Percentiles rank a stretch among this genome's conserved stretches.
Conservation (phyloP, 805 yeast genomes). For the Kuraishia hungarica region DNA sequence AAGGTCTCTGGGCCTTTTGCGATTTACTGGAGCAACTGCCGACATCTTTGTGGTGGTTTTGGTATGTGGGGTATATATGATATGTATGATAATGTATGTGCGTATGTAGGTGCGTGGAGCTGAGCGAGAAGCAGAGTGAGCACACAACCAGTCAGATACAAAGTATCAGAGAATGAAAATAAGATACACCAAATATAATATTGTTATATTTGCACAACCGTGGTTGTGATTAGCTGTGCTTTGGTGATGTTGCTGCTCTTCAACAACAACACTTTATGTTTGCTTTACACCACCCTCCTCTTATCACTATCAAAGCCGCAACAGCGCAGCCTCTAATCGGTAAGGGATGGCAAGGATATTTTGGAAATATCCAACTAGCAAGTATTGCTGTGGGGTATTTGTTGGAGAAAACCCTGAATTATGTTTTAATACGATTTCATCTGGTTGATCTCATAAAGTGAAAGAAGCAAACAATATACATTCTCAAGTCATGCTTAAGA, state of each 20-base stretch:
- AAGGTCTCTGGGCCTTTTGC: constrained; percentile 30
- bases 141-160: not conserved
- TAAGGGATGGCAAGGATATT: not conserved
- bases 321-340: constrained; percentile 1
- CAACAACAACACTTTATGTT: not conserved
- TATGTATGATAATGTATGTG: not conserved
- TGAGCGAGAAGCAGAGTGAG: not conserved
- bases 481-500: not conserved
- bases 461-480: not conserved
- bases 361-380: not conserved
- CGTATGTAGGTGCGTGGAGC: constrained; percentile 2
- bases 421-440: not conserved
- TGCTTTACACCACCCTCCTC: not conserved
- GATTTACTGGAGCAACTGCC: constrained; percentile 20
- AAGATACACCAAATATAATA: not conserved
- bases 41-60: constrained; percentile 1
- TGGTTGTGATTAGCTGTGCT: not conserved
- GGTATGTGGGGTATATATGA: not conserved
- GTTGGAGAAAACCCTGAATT: not conserved
- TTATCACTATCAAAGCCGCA: not conserved
- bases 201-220: not conserved
- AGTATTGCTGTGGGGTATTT: not conserved
- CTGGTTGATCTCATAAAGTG: not conserved
- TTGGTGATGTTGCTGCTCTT: not conserved
- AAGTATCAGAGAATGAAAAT: no score